A percentile compares a stretch with the other conserved stretches of the same genome.
phyloP scores from a whole-genome alignment of 305 asterid species.

The Solanum hybrid region DNA sequence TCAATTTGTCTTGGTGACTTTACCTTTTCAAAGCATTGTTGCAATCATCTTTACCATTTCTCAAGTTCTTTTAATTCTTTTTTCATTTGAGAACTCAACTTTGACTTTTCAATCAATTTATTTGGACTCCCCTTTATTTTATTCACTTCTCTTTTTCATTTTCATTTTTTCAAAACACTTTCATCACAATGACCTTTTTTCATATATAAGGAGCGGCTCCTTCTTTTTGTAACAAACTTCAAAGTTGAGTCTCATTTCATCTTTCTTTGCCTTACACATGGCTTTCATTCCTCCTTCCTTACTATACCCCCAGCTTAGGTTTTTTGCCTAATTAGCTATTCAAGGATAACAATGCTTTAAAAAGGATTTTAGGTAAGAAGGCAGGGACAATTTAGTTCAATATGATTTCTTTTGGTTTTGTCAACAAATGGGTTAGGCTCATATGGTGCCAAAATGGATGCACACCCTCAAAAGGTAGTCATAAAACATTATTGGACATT shows the following conservation, averaged over 20 bases:
- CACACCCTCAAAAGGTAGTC: too few relatives aligned
- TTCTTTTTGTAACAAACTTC: not conserved
- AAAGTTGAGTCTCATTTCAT: not conserved
- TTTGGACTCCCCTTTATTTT: not conserved
- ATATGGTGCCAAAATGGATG: too few relatives aligned
- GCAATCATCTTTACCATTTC: not conserved
- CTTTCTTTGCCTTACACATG: too few relatives aligned
- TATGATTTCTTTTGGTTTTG: too few relatives aligned
- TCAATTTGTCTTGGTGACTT: not conserved
- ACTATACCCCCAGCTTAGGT: too few relatives aligned
- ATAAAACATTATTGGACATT: too few relatives aligned
- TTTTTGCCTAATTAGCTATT: too few relatives aligned
- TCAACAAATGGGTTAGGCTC: too few relatives aligned
- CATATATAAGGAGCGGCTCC: not conserved
- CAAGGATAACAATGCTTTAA: too few relatives aligned
- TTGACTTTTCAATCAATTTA: not conserved
- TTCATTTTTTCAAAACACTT: not conserved
- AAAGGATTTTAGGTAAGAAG: too few relatives aligned
- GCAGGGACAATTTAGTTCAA: too few relatives aligned
- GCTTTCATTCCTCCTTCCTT: too few relatives aligned
- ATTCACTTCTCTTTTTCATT: not conserved
- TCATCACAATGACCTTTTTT: not conserved
- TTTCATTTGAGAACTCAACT: not conserved
- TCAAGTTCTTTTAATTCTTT: not conserved
- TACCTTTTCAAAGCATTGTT: not conserved